phyloP scores from a whole-genome alignment of 768 basidiomycete species.

The Suillus lakei region DNA sequence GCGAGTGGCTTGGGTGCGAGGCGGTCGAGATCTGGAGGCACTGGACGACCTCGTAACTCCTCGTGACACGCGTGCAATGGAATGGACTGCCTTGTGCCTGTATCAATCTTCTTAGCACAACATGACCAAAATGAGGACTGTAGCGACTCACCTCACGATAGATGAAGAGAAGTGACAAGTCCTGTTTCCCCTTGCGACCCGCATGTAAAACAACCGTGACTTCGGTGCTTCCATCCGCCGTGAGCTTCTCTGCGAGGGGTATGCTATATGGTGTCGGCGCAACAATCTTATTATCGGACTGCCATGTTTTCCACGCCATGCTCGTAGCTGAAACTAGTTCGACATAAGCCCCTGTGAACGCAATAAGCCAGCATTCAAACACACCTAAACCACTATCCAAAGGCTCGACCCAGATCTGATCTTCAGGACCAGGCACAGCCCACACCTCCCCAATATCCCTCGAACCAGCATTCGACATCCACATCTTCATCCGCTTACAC shows the following conservation, averaged over 20 bases:
- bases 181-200: constrained; percentile 48
- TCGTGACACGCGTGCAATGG: constrained; percentile 58
- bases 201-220: constrained; percentile 62
- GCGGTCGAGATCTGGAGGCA: constrained; percentile 58
- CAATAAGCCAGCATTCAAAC: constrained; percentile 9
- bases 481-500: constrained; percentile 53
- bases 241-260: constrained; percentile 42
- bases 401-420: constrained; percentile 60
- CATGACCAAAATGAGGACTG: neutral
- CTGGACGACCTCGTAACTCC: constrained; percentile 62
- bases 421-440: constrained; percentile 63
- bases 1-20: constrained; percentile 54
- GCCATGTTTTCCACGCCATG: constrained; percentile 42
- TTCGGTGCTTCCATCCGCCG: constrained; percentile 53
- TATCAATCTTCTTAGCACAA: constrained; percentile 11
- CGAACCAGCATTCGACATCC: constrained; percentile 70
- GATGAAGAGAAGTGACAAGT: constrained; percentile 65
- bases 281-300: constrained; percentile 57
- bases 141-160: constrained; percentile 59
- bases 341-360: neutral
- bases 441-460: constrained; percentile 69
- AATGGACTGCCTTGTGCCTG: constrained; percentile 58
- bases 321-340: constrained; percentile 19
- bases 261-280: constrained; percentile 52
- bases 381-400: constrained; percentile 28